These are phyloP conservation scores for Friedmanniomyces simplex DNA, from an alignment of 495 filamentous ascomycete genomes.

Conservation along the genomic window DNA sequence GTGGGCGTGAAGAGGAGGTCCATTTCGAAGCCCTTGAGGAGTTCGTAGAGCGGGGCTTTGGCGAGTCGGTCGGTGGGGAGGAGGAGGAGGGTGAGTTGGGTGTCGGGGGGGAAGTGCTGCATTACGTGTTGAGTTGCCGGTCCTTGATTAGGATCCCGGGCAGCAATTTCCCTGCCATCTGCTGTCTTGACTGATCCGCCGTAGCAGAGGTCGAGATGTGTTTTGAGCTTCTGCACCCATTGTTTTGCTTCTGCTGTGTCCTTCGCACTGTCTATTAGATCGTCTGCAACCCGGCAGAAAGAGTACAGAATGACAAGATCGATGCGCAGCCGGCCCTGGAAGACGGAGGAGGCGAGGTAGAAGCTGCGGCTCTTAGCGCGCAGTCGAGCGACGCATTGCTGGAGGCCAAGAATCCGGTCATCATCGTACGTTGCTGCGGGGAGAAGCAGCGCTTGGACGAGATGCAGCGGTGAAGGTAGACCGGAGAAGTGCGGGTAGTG, in stretches of 20 bases:
- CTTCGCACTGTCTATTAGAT: constrained; percentile 51
- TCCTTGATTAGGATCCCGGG: constrained; percentile 9
- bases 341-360: constrained; percentile 54
- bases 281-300: constrained; percentile 61
- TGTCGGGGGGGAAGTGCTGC: constrained; percentile 37
- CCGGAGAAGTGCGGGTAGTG: constrained; percentile 35
- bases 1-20: too few relatives aligned
- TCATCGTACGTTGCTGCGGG: constrained; percentile 39
- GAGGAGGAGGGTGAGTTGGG: constrained; percentile 39
- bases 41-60: constrained; percentile 43
- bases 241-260: constrained; percentile 35
- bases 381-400: constrained; percentile 43
- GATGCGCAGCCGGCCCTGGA: constrained; percentile 52
- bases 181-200: neutral
- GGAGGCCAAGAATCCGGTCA: constrained; percentile 42
- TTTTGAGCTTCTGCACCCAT: constrained; percentile 43
- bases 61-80: constrained; percentile 46
- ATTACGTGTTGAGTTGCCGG: constrained; percentile 21
- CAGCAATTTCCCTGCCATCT: neutral
- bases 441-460: constrained; percentile 38
- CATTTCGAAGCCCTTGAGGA: constrained; percentile 50
- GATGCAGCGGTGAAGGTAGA: constrained; percentile 36
- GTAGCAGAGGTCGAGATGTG: constrained; percentile 39
- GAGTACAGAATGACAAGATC: constrained; percentile 59
- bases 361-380: constrained; percentile 55